Percentiles rank a stretch among this genome's conserved stretches.
These are phyloP conservation scores for Cynara cardunculus DNA, from an alignment of 129 eudicot genomes.

Conservation along the genomic window DNA sequence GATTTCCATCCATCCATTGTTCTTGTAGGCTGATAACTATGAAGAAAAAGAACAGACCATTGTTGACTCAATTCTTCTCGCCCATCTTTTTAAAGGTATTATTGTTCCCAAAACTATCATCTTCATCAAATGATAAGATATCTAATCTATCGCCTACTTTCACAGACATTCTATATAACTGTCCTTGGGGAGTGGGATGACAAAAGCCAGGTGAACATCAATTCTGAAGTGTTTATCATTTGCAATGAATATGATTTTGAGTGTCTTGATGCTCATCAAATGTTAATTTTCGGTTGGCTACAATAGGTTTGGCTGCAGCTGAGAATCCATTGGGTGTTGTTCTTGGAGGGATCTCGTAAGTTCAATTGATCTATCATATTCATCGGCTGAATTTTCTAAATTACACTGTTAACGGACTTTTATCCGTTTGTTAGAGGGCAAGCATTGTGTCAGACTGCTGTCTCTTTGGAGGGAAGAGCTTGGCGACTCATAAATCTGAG, in stretches of 20 bases:
- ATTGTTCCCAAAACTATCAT: neutral
- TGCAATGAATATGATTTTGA: neutral
- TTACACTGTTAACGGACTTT: neutral
- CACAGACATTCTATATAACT: slow-evolving; percentile 84
- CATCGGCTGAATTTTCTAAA: neutral
- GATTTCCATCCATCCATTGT: neutral
- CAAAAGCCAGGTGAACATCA: slow-evolving; percentile 70
- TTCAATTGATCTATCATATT: neutral
- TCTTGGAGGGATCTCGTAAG: slow-evolving; percentile 84
- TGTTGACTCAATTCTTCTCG: slow-evolving; percentile 70
- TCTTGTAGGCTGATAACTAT: slow-evolving; percentile 54
- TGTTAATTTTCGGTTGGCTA: slow-evolving; percentile 63
- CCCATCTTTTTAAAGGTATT: slow-evolving; percentile 78
- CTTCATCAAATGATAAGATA: neutral
- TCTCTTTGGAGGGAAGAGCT: slow-evolving; percentile 81
- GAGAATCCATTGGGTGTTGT: slow-evolving; percentile 92
- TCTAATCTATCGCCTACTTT: neutral
- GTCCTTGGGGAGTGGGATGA: slow-evolving; percentile 97
- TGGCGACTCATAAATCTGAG: slow-evolving; percentile 74
- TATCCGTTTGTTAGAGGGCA: slow-evolving; percentile 61
- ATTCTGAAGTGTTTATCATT: neutral
- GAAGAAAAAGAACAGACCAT: slow-evolving; percentile 63
- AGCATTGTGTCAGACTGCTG: slow-evolving; percentile 83
- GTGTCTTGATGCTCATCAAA: neutral
- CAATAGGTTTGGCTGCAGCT: slow-evolving; percentile 93